Percentiles rank a stretch among this genome's conserved stretches.
These are phyloP conservation scores for Ogataea paraovalis DNA, from an alignment of 805 yeast genomes.

Conservation along the genomic window DNA sequence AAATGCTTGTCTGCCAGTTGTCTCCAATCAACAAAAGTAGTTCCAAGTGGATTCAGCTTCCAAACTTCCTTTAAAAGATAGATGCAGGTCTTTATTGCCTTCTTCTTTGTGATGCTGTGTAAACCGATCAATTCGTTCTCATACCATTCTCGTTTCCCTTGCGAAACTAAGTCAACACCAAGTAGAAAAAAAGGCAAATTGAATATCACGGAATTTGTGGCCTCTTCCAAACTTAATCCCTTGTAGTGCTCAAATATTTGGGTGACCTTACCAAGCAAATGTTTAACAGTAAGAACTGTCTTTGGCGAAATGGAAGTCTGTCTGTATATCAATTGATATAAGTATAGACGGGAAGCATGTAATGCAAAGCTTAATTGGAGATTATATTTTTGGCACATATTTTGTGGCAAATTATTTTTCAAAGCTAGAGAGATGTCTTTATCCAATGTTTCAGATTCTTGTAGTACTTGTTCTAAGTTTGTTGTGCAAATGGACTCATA, in stretches of 20 bases:
- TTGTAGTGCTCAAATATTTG: background rate
- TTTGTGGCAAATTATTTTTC: background rate
- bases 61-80: constrained; percentile 8
- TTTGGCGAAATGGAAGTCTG: constrained; percentile 14
- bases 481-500: constrained; percentile 3
- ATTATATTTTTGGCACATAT: background rate
- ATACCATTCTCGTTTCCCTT: constrained; percentile 5
- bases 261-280: constrained; percentile 1
- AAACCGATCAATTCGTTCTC: constrained; percentile 1
- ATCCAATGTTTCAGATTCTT: constrained; percentile 8
- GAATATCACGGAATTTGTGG: background rate
- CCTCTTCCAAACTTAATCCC: background rate
- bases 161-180: constrained; percentile 14
- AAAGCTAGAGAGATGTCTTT: background rate
- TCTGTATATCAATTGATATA: constrained; percentile 13
- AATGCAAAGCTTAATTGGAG: constrained; percentile 9
- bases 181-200: constrained; percentile 10
- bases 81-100: constrained; percentile 6
- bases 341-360: constrained; percentile 11
- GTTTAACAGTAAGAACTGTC: constrained; percentile 11
- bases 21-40: constrained; percentile 12
- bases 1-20: background rate
- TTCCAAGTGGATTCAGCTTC: constrained; percentile 9
- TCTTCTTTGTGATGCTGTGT: background rate
- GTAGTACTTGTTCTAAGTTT: constrained; percentile 9